Percentiles rank a stretch among this genome's conserved stretches.
Evolutionary conservation across 2,329 filamentous ascomycete genomes (phyloP).

Genomic region (Epicoccum sorghinum): DNA sequence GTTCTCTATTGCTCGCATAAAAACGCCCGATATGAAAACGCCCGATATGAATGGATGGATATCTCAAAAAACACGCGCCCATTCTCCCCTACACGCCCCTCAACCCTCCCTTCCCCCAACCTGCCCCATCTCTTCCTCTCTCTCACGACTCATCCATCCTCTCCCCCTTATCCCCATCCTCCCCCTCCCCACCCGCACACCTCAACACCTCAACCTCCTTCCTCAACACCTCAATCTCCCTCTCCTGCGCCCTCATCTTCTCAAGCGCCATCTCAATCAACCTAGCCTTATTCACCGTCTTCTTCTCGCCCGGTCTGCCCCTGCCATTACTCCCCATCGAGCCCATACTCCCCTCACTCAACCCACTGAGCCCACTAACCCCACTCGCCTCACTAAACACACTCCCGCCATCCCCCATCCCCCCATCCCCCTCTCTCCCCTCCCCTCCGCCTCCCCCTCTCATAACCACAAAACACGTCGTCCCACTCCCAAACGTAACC

Average conservation of each 20-base stretch:
- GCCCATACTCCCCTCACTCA: conserved; percentile 4
- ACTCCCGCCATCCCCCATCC: conserved; percentile 9
- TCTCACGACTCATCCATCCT: conserved; percentile 33
- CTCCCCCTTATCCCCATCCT: conserved; percentile 12
- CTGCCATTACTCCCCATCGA: background rate
- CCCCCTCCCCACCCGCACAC: conserved; percentile 11
- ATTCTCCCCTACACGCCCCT: background rate
- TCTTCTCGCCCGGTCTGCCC: conserved; percentile 26
- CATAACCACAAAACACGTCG: conserved; percentile 41
- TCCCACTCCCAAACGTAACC: conserved; percentile 39
- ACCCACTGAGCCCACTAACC: conserved; percentile 8
- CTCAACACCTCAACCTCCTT: conserved; percentile 33
- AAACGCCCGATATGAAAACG: no score
- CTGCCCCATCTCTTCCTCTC: background rate
- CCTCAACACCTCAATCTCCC: conserved; percentile 35
- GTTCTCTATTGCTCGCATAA: no score
- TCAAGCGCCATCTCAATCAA: conserved; percentile 41
- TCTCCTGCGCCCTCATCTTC: conserved; percentile 39
- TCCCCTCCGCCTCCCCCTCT: conserved; percentile 16
- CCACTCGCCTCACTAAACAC: conserved; percentile 17
- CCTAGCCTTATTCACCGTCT: conserved; percentile 39
- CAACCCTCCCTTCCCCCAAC: background rate
- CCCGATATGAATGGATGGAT: no score
- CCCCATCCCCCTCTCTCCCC: conserved; percentile 14
- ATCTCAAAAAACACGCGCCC: no score